A percentile compares a stretch with the other conserved stretches of the same genome.
Conservation (phyloP, 202 grass and related monocot genomes). For the Panicum virgatum region DNA sequence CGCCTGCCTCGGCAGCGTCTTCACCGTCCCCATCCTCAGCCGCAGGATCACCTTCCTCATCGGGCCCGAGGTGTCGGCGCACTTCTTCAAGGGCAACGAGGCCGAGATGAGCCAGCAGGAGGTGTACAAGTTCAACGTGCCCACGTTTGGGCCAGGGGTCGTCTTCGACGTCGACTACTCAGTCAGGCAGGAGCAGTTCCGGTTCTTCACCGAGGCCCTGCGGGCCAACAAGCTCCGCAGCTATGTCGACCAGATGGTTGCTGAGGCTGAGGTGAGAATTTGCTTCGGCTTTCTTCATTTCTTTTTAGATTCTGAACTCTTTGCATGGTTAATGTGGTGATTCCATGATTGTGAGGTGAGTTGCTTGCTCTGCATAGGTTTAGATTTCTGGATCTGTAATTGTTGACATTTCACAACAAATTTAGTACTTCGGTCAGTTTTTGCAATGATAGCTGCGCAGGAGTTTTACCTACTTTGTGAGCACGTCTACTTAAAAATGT, state of each 20-base stretch:
- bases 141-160: conserved; percentile 85
- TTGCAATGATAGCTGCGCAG: background rate
- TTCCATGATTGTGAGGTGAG: background rate
- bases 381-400: conserved; percentile 10
- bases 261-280: conserved; percentile 70
- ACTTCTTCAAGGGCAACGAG: conserved; percentile 95
- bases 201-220: conserved; percentile 92
- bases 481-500: background rate
- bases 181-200: conserved; percentile 89
- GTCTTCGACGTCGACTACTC: conserved; percentile 93
- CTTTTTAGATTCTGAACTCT: background rate
- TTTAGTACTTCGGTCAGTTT: background rate
- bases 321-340: background rate
- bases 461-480: background rate
- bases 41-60: conserved; percentile 83
- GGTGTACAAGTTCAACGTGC: conserved; percentile 94
- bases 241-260: conserved; percentile 91
- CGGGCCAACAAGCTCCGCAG: conserved; percentile 75
- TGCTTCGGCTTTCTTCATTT: conserved; percentile 4
- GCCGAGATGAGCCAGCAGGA: conserved; percentile 93
- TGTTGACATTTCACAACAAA: background rate
- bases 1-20: conserved; percentile 73
- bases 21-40: conserved; percentile 71
- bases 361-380: conserved; percentile 13
- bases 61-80: conserved; percentile 73